These are phyloP conservation scores for Colletotrichum trifolii DNA, from an alignment of 2,329 filamentous ascomycete species.

Conservation along the genomic window DNA sequence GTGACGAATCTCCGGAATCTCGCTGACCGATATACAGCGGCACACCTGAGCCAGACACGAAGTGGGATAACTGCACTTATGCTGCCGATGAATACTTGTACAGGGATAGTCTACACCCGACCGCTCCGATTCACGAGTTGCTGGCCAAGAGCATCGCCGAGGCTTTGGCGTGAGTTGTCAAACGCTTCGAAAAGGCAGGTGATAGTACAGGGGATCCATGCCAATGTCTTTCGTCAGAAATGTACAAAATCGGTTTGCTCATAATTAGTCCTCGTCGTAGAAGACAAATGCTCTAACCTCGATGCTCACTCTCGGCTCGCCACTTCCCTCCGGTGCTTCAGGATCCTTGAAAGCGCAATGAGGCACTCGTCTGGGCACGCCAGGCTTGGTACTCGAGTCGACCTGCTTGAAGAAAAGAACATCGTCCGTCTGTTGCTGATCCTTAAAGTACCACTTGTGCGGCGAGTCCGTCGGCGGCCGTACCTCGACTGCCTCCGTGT, in stretches of 20 bases:
- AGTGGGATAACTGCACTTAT: constrained; percentile 10
- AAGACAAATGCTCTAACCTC: constrained; percentile 77
- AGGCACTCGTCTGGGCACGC: constrained; percentile 60
- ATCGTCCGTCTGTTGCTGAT: constrained; percentile 62
- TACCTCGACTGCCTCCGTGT: constrained; percentile 60
- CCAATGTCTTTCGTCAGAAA: not conserved
- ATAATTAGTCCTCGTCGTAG: constrained; percentile 43
- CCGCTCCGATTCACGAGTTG: not conserved
- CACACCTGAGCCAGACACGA: constrained; percentile 1
- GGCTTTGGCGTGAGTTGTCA: not conserved
- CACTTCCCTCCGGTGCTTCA: constrained; percentile 59
- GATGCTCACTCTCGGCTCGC: constrained; percentile 73
- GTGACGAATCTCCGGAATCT: not conserved
- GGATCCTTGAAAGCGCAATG: constrained; percentile 62
- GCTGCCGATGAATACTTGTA: constrained; percentile 2
- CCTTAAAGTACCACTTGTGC: constrained; percentile 66
- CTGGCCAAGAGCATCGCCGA: not conserved
- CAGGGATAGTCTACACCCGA: not conserved
- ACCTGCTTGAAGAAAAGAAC: constrained; percentile 71
- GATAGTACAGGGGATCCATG: no score
- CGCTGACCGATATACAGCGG: not conserved
- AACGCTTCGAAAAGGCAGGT: no score
- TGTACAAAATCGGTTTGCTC: not conserved
- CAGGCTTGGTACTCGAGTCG: constrained; percentile 64
- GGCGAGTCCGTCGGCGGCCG: constrained; percentile 52